phyloP scores from a whole-genome alignment of 257 asterid species.

The Eucommia ulmoides region DNA sequence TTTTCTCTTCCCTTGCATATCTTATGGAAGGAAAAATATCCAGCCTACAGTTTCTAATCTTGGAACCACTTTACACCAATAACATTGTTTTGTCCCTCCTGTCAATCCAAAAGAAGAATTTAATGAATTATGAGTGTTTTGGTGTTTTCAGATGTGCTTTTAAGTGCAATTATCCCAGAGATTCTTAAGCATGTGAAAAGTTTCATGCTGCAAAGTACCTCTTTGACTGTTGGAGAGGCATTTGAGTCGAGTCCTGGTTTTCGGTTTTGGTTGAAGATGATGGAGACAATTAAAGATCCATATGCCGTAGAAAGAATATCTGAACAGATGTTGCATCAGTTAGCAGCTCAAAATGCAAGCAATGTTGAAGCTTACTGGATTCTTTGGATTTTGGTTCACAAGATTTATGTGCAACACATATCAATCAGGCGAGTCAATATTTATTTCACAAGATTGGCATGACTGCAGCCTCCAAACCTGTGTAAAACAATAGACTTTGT shows the following conservation, averaged over 20 bases:
- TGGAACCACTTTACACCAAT: background rate
- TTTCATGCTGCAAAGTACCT: conserved; percentile 29
- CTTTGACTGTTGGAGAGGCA: conserved; percentile 20
- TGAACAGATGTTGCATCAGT: conserved; percentile 67
- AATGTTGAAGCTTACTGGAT: conserved; percentile 85
- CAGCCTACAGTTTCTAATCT: background rate
- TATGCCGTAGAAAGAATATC: conserved; percentile 86
- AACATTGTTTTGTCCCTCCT: background rate
- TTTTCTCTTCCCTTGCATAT: too few species aligned
- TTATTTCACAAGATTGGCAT: too few species aligned
- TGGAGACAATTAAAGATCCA: conserved; percentile 68
- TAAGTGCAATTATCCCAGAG: conserved; percentile 51
- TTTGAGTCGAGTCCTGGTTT: conserved; percentile 47
- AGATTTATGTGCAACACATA: conserved; percentile 27
- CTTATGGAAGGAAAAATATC: too few species aligned
- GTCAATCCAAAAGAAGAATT: too few species aligned
- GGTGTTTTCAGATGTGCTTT: conserved; percentile 54
- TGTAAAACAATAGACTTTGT: too few species aligned
- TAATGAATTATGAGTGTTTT: too few species aligned
- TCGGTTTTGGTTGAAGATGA: conserved; percentile 62
- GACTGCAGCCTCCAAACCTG: too few species aligned
- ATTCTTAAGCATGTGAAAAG: conserved; percentile 44
- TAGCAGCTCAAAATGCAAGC: conserved; percentile 43
- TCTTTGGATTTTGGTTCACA: conserved; percentile 68
- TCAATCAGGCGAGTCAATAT: conserved; percentile 52